Percentiles rank a stretch among this genome's conserved stretches.
phyloP scores from a whole-genome alignment of 495 filamentous ascomycete genomes.

The Viridothelium virens region DNA sequence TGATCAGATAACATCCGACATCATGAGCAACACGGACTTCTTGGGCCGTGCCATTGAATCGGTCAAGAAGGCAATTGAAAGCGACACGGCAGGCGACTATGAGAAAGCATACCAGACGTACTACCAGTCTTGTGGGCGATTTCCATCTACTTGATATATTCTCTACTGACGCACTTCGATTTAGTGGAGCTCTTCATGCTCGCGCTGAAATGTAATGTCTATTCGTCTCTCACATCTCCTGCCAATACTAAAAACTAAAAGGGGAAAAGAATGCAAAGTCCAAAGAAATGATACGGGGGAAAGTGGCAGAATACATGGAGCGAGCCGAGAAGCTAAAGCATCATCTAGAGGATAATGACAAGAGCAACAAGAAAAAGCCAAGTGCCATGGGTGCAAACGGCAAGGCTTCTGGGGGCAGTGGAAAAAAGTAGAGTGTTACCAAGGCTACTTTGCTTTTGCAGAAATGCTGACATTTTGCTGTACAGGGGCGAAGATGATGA shows the following conservation, averaged over 20 bases:
- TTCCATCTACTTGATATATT: slow-evolving; percentile 24
- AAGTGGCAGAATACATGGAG: slow-evolving; percentile 94
- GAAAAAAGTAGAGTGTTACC: slow-evolving; percentile 50
- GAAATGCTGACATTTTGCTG: neutral
- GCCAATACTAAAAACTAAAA: slow-evolving; percentile 12
- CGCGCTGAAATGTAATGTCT: slow-evolving; percentile 66
- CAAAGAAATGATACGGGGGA: slow-evolving; percentile 92
- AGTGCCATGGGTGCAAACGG: slow-evolving; percentile 82
- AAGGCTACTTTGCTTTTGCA: neutral
- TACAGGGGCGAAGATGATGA: slow-evolving; percentile 46
- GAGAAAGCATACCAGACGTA: slow-evolving; percentile 93
- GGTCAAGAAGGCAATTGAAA: slow-evolving; percentile 94
- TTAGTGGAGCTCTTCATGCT: slow-evolving; percentile 88
- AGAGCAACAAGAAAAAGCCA: slow-evolving; percentile 60
- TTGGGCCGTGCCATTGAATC: slow-evolving; percentile 88
- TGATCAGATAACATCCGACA: slow-evolving; percentile 24
- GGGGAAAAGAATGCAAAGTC: slow-evolving; percentile 90
- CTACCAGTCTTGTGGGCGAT: slow-evolving; percentile 56
- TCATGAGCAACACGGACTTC: slow-evolving; percentile 96
- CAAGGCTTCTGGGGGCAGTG: slow-evolving; percentile 60
- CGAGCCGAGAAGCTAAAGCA: slow-evolving; percentile 94
- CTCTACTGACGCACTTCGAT: neutral
- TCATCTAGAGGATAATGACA: slow-evolving; percentile 68
- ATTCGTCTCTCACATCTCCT: neutral
- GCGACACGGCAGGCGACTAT: slow-evolving; percentile 91